A percentile compares a stretch with the other conserved stretches of the same genome.
phyloP scores from a whole-genome alignment of 2,329 filamentous ascomycete species.

The Aureobasidium mangrovei region DNA sequence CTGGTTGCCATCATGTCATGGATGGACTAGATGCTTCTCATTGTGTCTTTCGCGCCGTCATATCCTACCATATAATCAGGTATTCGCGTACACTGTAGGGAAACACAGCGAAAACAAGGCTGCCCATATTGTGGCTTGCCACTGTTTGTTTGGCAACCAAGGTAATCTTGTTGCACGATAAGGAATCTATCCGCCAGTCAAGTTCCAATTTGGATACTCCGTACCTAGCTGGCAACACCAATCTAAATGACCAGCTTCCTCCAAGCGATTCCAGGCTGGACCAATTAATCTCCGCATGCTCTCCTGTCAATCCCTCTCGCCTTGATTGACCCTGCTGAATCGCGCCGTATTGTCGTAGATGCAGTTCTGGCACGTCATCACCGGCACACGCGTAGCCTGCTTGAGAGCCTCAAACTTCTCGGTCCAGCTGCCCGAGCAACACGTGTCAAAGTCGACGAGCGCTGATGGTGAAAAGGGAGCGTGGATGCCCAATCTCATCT shows the following conservation, averaged over 20 bases:
- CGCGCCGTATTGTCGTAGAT: slow-evolving; percentile 6
- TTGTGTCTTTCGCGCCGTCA: not conserved
- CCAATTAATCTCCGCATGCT: not conserved
- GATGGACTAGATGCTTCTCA: not conserved
- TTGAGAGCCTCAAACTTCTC: not conserved
- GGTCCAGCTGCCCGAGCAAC: not conserved
- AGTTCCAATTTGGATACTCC: not conserved
- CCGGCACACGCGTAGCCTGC: slow-evolving; percentile 4
- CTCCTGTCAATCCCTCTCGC: not conserved
- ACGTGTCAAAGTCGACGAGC: not conserved
- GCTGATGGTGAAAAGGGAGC: not conserved
- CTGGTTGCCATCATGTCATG: too few relatives aligned
- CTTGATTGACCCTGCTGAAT: not conserved
- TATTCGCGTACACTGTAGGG: not conserved
- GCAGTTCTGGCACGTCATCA: not conserved
- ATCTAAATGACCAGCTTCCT: not conserved
- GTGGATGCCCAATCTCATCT: slow-evolving; percentile 3
- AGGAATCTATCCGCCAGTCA: not conserved
- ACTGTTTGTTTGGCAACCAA: not conserved
- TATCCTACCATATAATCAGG: not conserved
- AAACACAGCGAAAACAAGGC: not conserved
- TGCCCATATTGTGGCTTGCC: not conserved
- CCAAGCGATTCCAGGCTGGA: too few relatives aligned
- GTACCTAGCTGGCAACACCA: not conserved
- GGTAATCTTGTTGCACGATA: not conserved